Percentiles rank a stretch among this genome's conserved stretches.
Evolutionary conservation across 148 eudicot species (phyloP).

Genomic region (Gaultheria prostrata): DNA sequence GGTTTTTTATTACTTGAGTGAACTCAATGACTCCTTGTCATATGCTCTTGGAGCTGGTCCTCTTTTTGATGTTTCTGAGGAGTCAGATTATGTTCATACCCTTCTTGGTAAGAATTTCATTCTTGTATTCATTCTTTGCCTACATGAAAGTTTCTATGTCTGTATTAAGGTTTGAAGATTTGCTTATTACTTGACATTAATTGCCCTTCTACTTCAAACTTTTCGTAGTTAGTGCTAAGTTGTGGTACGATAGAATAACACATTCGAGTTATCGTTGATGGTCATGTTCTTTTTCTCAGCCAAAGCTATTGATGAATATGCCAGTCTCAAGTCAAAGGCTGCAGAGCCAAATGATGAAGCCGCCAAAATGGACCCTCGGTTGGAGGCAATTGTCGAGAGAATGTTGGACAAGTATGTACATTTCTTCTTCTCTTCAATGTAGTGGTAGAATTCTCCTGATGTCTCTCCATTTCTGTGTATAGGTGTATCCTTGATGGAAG

Average conservation of each 20-base stretch:
- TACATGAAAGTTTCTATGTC: background rate
- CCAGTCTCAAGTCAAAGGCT: slow-evolving; percentile 69
- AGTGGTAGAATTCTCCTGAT: background rate
- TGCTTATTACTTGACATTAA: background rate
- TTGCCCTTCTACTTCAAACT: background rate
- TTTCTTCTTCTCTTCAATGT: slow-evolving; percentile 4
- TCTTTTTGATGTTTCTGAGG: slow-evolving; percentile 92
- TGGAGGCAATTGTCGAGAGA: slow-evolving; percentile 96
- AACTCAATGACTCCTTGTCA: slow-evolving; percentile 86
- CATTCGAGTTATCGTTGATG: background rate
- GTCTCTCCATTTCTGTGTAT: slow-evolving; percentile 13
- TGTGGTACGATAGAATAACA: too few species aligned
- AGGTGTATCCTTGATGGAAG: slow-evolving; percentile 86
- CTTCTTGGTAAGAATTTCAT: slow-evolving; percentile 60
- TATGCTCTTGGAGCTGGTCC: slow-evolving; percentile 97
- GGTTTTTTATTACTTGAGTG: slow-evolving; percentile 87
- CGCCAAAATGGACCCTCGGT: slow-evolving; percentile 66
- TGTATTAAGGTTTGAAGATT: background rate
- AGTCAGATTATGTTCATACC: slow-evolving; percentile 87
- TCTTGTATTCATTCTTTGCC: background rate
- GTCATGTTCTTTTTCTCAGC: slow-evolving; percentile 39
- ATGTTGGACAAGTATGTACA: slow-evolving; percentile 85
- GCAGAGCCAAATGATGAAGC: slow-evolving; percentile 63
- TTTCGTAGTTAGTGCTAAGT: too few species aligned
- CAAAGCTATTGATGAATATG: slow-evolving; percentile 97